Conservation (phyloP, 371 early-diverging fungal genomes). For the Mortierella sp. region DNA sequence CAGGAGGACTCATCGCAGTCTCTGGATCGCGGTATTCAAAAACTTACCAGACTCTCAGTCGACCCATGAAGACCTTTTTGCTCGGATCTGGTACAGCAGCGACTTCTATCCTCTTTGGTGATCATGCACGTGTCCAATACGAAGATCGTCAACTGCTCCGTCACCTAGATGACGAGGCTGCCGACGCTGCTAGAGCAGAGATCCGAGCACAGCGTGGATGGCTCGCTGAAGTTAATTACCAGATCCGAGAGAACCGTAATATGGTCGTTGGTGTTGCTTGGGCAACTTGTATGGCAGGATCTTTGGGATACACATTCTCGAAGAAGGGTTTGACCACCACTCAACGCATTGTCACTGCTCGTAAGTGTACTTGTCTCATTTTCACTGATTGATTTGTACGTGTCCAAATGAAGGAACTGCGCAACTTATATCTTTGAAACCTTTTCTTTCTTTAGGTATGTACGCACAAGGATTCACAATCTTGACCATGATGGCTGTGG, state of each 20-base stretch:
- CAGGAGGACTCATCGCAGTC: constrained; percentile 39
- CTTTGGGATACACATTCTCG: constrained; percentile 74
- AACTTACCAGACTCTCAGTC: constrained; percentile 41
- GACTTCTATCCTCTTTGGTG: constrained; percentile 43
- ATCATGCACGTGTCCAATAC: constrained; percentile 56
- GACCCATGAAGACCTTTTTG: constrained; percentile 49
- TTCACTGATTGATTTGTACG: too few relatives aligned
- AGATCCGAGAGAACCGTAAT: constrained; percentile 63
- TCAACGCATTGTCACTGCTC: constrained; percentile 83
- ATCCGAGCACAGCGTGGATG: constrained; percentile 52
- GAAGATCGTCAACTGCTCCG: constrained; percentile 56
- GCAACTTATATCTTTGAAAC: not conserved
- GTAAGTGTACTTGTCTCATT: constrained; percentile 66
- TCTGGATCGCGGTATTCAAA: constrained; percentile 38
- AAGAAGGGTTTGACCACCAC: constrained; percentile 76
- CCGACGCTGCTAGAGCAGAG: constrained; percentile 49
- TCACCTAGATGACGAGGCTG: constrained; percentile 51
- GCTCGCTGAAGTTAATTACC: constrained; percentile 44
- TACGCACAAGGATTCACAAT: constrained; percentile 57
- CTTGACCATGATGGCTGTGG: constrained; percentile 56
- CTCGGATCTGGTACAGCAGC: constrained; percentile 49
- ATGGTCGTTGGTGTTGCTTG: constrained; percentile 74
- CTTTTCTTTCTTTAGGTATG: constrained; percentile 31
- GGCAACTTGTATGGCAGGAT: constrained; percentile 76
- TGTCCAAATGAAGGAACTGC: constrained; percentile 7